Evolutionary conservation across 345 rosid genomes (phyloP).

Genomic region (Corchorus capsularis): DNA sequence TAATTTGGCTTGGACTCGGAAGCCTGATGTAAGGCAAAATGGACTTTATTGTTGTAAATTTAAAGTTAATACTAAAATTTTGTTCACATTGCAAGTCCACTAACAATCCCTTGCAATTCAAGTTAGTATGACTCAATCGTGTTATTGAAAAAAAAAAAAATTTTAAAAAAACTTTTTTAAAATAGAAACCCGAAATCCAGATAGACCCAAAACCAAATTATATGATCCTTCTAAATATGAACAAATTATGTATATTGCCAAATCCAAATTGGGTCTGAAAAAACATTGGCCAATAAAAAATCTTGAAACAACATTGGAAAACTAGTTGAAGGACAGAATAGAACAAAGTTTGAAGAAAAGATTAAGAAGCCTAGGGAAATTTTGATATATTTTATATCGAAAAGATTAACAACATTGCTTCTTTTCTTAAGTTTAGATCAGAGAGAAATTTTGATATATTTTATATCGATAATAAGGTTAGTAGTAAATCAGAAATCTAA

Average conservation of each 20-base stretch:
- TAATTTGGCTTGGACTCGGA: background rate
- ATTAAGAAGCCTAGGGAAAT: too few relatives aligned
- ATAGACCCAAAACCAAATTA: background rate
- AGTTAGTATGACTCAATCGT: background rate
- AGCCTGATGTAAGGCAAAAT: background rate
- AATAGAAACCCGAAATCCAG: background rate
- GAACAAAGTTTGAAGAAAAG: too few relatives aligned
- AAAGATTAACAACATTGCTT: too few relatives aligned
- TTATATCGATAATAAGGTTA: too few relatives aligned
- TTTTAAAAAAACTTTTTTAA: background rate
- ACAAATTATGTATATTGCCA: too few relatives aligned
- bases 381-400: too few relatives aligned
- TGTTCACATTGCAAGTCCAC: background rate
- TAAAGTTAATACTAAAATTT: background rate
- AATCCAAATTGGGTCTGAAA: too few relatives aligned
- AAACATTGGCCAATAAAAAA: too few relatives aligned
- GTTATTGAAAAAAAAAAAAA: background rate
- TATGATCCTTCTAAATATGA: background rate
- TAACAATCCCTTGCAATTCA: background rate
- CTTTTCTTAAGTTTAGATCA: too few relatives aligned
- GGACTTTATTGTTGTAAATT: background rate
- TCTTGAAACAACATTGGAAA: background rate
- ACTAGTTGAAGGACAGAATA: background rate
- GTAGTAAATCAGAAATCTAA: too few relatives aligned
- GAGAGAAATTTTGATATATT: too few relatives aligned